phyloP scores from a whole-genome alignment of 23 red algal species.

The Gracilaria domingensis region DNA sequence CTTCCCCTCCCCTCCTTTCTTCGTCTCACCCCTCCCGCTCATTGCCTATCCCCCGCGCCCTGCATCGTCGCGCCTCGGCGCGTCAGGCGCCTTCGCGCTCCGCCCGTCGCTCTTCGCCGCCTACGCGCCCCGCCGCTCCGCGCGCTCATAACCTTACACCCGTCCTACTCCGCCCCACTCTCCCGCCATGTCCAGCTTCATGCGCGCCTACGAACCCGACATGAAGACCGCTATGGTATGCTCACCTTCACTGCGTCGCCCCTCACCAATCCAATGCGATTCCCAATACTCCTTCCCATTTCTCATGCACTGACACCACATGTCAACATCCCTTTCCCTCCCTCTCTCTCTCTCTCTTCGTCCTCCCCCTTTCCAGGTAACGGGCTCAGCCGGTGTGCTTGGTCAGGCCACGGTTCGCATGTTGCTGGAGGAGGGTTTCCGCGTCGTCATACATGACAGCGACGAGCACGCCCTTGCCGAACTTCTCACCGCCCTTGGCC shows the following conservation, averaged over 20 bases:
- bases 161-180: background rate
- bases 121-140: background rate
- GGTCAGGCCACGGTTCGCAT: conserved; percentile 90
- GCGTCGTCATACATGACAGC: conserved; percentile 95
- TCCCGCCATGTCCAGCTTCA: conserved; percentile 48
- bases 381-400: conserved; percentile 94
- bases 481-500: conserved; percentile 80
- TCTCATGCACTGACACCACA: conserved; percentile 22
- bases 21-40: conserved; percentile 7
- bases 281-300: background rate
- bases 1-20: background rate
- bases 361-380: conserved; percentile 63
- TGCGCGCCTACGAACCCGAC: conserved; percentile 75
- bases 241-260: background rate
- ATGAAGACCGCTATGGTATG: conserved; percentile 94
- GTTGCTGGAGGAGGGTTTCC: conserved; percentile 93
- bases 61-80: conserved; percentile 43
- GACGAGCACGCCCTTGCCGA: conserved; percentile 83
- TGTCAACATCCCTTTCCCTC: background rate
- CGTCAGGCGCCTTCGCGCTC: conserved; percentile 60
- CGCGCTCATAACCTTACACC: background rate
- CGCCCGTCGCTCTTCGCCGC: background rate
- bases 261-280: background rate
- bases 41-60: conserved; percentile 1
- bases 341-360: background rate